Evolutionary conservation across 345 rosid genomes (phyloP), one percentile per base, ranked within the genome.

Genomic region (Carallia brachiata): DNA sequence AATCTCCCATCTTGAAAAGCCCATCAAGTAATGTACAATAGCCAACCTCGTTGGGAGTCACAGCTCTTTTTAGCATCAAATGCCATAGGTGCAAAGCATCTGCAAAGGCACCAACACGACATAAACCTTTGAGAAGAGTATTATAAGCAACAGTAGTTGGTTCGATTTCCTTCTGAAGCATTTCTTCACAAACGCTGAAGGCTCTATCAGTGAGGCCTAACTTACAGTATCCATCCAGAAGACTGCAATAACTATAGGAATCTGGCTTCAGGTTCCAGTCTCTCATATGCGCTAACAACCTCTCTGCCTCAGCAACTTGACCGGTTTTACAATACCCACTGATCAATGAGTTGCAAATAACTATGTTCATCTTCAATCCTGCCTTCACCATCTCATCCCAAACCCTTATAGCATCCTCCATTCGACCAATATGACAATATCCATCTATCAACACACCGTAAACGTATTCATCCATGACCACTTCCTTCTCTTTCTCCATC

Each of bases 371-470:
- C 68, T 75, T 78, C 76, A 93, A 64, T 44, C 96, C 97, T 56
- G 23, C 66, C 69, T 63, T 73, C 76, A 89, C 54, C 96, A 93
- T 87, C 74, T 80, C 84, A 64, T 85, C 77, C 70, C 61, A 82
- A 80, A 91, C 50, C 78, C 91, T 82, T 40, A 84, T 27, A 70
- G 96, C 96, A 73, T 84, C 87, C 50, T 61, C 61, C 80, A 88
- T 75, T 80, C 63, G 80, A 78, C 92, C 89, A 70, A 66, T 57
- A 40, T 76, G 87, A 79, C 91, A 89, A 64, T 88, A 93, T 39
- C 97, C 98, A 80, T 91, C 89, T 37, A 91, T 74, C 88, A 93
- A 77, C 39, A 84, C 87, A 71, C 97, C 91, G 27, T 89, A 93
- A 62, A 82, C 76, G 72, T 67, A 80, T 73, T 86, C 92, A 85